Evolutionary conservation across 2,329 filamentous ascomycete species (phyloP).

Genomic region (Epichloe amarillans): DNA sequence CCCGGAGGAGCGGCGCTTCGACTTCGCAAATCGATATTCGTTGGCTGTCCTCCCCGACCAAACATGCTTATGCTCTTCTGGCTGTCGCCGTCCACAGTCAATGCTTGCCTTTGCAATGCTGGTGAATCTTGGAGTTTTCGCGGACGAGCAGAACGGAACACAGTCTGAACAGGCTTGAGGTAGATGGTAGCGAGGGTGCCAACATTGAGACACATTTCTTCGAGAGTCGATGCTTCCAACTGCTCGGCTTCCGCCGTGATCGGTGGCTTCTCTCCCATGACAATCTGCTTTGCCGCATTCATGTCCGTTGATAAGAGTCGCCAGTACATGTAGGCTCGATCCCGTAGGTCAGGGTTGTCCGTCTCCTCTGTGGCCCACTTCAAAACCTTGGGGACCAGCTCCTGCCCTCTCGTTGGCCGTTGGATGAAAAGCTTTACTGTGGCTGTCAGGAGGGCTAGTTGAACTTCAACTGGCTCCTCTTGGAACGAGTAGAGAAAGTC

Average conservation of each 20-base stretch:
- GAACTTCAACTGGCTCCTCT: slow-evolving; percentile 91
- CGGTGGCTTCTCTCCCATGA: slow-evolving; percentile 94
- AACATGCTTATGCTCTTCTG: slow-evolving; percentile 50
- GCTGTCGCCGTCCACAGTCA: slow-evolving; percentile 39
- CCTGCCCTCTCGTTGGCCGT: slow-evolving; percentile 83
- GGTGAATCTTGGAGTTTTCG: slow-evolving; percentile 70
- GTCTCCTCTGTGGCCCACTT: slow-evolving; percentile 99
- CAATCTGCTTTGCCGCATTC: slow-evolving; percentile 68
- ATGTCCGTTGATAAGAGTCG: slow-evolving; percentile 87
- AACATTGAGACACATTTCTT: slow-evolving; percentile 95
- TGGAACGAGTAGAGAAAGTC: slow-evolving; percentile 91
- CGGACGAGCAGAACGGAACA: slow-evolving; percentile 80
- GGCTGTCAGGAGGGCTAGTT: slow-evolving; percentile 84
- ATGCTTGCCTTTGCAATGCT: slow-evolving; percentile 62
- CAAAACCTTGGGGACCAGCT: slow-evolving; percentile 83
- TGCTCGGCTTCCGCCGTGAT: slow-evolving; percentile 96
- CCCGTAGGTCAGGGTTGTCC: slow-evolving; percentile 93
- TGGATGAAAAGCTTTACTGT: slow-evolving; percentile 98
- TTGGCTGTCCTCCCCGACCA: slow-evolving; percentile 37
- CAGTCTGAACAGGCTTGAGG: slow-evolving; percentile 91
- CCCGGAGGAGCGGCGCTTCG: slow-evolving; percentile 13
- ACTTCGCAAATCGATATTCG: slow-evolving; percentile 34
- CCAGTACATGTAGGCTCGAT: slow-evolving; percentile 99
- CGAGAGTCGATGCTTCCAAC: slow-evolving; percentile 76
- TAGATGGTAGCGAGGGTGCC: slow-evolving; percentile 95